Evolutionary conservation across 2,329 filamentous ascomycete genomes (phyloP), one percentile per base, ranked within the genome.

Genomic region (Alternaria brassicae): DNA sequence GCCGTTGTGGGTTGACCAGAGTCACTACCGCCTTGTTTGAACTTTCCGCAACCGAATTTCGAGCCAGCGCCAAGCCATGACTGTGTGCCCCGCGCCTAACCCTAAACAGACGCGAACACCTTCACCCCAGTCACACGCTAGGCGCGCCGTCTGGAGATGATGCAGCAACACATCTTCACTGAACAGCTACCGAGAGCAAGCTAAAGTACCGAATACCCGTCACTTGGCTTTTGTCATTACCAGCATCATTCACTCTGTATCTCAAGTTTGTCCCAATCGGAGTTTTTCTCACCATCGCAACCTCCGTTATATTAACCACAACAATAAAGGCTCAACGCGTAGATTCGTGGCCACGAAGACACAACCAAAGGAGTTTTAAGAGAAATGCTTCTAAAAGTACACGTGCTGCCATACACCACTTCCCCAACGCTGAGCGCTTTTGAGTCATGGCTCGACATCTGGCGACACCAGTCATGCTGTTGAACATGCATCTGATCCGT

Each of bases 351-450:
- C 58, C 48, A 41, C 13, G 7, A 41, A 41, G 25, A 42, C 49
- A 57, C 41, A 42, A 34, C 54, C 49, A 51, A 56, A 40, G 47
- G 52, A 48, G 62, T 72, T 65, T 65, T 67, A 67, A 72, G 72
- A 63, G 67, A 76, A 76, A 75, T 69, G 68, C 62, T 70, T 67
- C 56, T 74, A 72, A 63, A 73, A 72, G 66, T 76, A 75, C 72
- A 74, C 54, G 28, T 65, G 56, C 58, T 63, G 53, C 62, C 64
- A 47, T 48, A 55, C 39, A 54, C 53, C 47, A 37, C 32, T 51
- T 41, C 37, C 23, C 53, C 53, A 37, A 44, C 41, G 34, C 54
- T 50, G 30, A 50, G 44, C 42, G 53, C 59, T 42, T 44, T 45
- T 45, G 37, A 39, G 53, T 44, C 50, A 27, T 50, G 10, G 47